phyloP scores from a whole-genome alignment of 2,329 filamentous ascomycete species.

The Cladosporium sp. region DNA sequence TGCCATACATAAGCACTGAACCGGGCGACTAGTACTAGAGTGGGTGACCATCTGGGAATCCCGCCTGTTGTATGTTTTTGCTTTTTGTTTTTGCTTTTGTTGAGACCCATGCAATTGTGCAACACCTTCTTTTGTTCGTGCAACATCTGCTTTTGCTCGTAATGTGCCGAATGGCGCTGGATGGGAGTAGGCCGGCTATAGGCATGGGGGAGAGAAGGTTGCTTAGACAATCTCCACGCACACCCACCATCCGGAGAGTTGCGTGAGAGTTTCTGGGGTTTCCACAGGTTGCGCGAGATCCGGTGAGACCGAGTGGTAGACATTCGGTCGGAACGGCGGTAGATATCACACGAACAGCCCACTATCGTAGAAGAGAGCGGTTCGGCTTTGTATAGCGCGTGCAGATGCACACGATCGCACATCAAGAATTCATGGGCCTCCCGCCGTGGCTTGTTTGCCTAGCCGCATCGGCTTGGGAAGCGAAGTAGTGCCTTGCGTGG shows the following conservation, averaged over 20 bases:
- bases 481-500: background rate
- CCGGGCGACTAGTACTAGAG: constrained; percentile 4
- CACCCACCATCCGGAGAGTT: background rate
- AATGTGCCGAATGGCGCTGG: no score
- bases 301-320: background rate
- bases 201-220: background rate
- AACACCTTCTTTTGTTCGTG: background rate
- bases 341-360: background rate
- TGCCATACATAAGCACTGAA: constrained; percentile 5
- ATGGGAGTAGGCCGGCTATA: background rate
- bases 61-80: constrained; percentile 1
- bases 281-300: background rate
- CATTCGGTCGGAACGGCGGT: no score
- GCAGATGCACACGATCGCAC: background rate
- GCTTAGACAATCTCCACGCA: background rate
- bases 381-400: background rate
- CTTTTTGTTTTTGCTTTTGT: background rate
- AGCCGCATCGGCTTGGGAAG: background rate
- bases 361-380: background rate
- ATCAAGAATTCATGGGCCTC: background rate
- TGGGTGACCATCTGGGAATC: constrained; percentile 3
- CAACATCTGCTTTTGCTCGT: no score
- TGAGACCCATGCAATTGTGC: background rate
- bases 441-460: constrained; percentile 2
- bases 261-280: constrained; percentile 1